Base-by-base conservation (phyloP, 345 rosid species). In the Hibiscus mutabilis region DNA sequence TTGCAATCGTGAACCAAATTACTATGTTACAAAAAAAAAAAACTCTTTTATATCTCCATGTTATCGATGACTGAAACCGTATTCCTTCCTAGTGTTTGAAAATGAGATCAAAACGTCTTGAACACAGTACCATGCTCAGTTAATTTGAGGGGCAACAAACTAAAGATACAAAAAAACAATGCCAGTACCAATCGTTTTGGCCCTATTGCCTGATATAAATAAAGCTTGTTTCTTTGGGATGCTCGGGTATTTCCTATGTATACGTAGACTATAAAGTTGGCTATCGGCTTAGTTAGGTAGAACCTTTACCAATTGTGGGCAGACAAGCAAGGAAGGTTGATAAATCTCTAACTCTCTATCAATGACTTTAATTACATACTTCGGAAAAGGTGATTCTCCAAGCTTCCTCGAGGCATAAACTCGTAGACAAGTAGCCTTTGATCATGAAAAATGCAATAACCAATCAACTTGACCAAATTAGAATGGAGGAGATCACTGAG, bases 381-480 rank as follows among this genome's bases (percentile, higher is more conserved):
- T 18, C 57, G 57, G 11, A 53, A 53, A 7, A 53, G 57, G 24
- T 53, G 57, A 53, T 53, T 53, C 57, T 53, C 57, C 57, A 53
- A 53, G 57, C 57, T 53, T 53, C 57, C 57, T 53, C 57, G 57
- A 53, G 57, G 57, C 57, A 53, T 53, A 53, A 53, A 53, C 57
- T 53, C 57, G 3, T 53, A n/a, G 57, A 53, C 22, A 53, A 53
- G 57, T 18, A 53, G 57, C 57, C 57, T 53, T 53, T 53, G 57
- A 53, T 53, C 22, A 18, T 53, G 3, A 53, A n/a, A n/a, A n/a
- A n/a, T 53, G 57, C 57, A 53, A 53, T n/a, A 53, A 53, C 57
- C 57, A 18, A 53, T 53, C 57, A 53, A 53, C 22, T 53, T 53
- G 22, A 53, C 57, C 57, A 53, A 53, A 53, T 53, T 53, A 18